Evolutionary conservation across 352 stramenopile genomes (phyloP).

Genomic region (Phytophthora lateralis): DNA sequence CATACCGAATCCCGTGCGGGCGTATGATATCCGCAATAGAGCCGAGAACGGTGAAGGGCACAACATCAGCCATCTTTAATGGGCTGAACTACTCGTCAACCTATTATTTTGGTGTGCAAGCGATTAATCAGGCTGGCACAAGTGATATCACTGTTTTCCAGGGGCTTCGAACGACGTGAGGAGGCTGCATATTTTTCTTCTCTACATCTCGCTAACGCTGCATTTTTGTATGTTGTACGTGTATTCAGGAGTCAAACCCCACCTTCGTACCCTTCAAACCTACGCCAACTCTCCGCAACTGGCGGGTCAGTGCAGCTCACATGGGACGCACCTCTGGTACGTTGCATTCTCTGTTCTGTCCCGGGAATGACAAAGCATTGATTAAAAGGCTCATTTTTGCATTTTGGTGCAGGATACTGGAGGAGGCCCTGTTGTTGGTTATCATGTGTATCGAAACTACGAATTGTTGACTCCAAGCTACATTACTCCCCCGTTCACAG

Average conservation of each 20-base stretch:
- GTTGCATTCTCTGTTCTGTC: neutral
- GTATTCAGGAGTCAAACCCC: conserved; percentile 39
- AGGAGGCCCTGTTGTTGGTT: conserved; percentile 47
- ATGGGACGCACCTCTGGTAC: conserved; percentile 54
- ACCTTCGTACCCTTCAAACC: conserved; percentile 36
- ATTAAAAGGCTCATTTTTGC: neutral
- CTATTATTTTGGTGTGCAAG: conserved; percentile 64
- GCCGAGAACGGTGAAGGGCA: conserved; percentile 31
- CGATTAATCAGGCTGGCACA: conserved; percentile 43
- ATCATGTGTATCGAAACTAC: conserved; percentile 68
- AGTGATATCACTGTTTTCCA: conserved; percentile 38
- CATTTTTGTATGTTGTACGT: neutral
- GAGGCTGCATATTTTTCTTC: neutral
- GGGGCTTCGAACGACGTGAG: conserved; percentile 48
- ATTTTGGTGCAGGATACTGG: conserved; percentile 39
- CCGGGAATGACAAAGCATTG: neutral
- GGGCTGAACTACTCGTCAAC: conserved; percentile 49
- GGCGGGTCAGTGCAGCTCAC: conserved; percentile 49
- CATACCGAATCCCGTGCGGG: conserved; percentile 33
- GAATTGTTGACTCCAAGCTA: conserved; percentile 35
- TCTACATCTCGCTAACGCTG: neutral
- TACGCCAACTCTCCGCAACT: conserved; percentile 35
- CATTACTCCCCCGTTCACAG: conserved; percentile 42
- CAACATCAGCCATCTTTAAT: conserved; percentile 47
- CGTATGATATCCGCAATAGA: conserved; percentile 8